Percentiles rank a stretch among this genome's conserved stretches.
phyloP scores from a whole-genome alignment of 306 rosid species.

The Oxytropis ochrocephala region DNA sequence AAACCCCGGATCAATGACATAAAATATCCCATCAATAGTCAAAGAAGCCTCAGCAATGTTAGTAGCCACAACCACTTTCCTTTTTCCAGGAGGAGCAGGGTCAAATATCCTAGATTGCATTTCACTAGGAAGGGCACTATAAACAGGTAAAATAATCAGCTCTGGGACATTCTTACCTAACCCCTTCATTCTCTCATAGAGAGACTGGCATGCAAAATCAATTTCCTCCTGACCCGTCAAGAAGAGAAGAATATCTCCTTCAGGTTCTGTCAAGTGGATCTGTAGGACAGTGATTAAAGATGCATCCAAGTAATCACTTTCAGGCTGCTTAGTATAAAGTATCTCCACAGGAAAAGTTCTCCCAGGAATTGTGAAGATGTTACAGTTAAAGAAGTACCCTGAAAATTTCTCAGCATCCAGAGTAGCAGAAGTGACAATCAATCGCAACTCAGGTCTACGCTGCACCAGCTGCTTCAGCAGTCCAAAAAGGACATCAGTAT shows the following conservation, averaged over 20 bases:
- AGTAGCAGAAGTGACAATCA: constrained; percentile 88
- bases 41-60: constrained; percentile 90
- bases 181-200: constrained; percentile 80
- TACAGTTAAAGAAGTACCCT: constrained; percentile 71
- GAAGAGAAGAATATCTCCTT: constrained; percentile 89
- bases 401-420: constrained; percentile 88
- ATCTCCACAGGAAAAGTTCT: constrained; percentile 80
- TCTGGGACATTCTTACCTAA: constrained; percentile 66
- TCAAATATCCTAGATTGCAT: constrained; percentile 85
- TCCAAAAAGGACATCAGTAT: constrained; percentile 86
- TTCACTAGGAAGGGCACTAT: constrained; percentile 83
- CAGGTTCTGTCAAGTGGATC: constrained; percentile 82
- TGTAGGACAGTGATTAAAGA: constrained; percentile 73
- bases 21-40: constrained; percentile 82
- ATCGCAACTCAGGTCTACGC: constrained; percentile 64
- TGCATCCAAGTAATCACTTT: constrained; percentile 77
- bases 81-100: constrained; percentile 84
- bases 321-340: constrained; percentile 78
- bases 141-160: constrained; percentile 73
- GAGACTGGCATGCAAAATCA: constrained; percentile 81
- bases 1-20: constrained; percentile 82
- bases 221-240: constrained; percentile 96
- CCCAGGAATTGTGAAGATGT: constrained; percentile 79
- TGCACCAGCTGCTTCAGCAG: constrained; percentile 71
- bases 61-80: constrained; percentile 88